phyloP scores from a whole-genome alignment of 169 alveolate species.

The Cryptosporidium ryanae region DNA sequence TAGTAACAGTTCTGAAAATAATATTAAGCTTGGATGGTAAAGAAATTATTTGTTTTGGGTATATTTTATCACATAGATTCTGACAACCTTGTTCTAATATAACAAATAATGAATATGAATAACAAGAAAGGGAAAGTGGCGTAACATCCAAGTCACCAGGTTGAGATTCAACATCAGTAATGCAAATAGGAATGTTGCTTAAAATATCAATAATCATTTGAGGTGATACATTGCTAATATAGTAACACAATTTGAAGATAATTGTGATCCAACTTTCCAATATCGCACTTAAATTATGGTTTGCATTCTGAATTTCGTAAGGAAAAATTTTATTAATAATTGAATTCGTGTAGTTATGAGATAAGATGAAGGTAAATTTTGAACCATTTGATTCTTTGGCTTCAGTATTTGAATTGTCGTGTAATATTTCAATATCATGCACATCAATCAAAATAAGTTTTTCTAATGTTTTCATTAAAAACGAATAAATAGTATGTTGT shows the following conservation, averaged over 20 bases:
- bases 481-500: slow-evolving; percentile 60
- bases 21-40: slow-evolving; percentile 23
- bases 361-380: not conserved
- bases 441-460: slow-evolving; percentile 41
- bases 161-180: slow-evolving; percentile 46
- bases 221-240: slow-evolving; percentile 43
- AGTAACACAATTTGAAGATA: slow-evolving; percentile 18
- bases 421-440: slow-evolving; percentile 16
- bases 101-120: slow-evolving; percentile 38
- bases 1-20: slow-evolving; percentile 37
- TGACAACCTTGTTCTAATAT: slow-evolving; percentile 22
- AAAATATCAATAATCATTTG: slow-evolving; percentile 16
- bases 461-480: slow-evolving; percentile 35
- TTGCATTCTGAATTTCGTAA: not conserved
- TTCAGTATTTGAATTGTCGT: not conserved
- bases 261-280: not conserved
- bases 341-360: not conserved
- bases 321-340: slow-evolving; percentile 2
- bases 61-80: slow-evolving; percentile 6
- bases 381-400: not conserved
- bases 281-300: not conserved
- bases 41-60: slow-evolving; percentile 45
- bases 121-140: slow-evolving; percentile 50
- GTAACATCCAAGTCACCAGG: slow-evolving; percentile 71
- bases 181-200: slow-evolving; percentile 64